A percentile compares a stretch with the other conserved stretches of the same genome.
Evolutionary conservation across 192 early-diverging fungal genomes (phyloP).

Genomic region (Allomyces macrogynus): DNA sequence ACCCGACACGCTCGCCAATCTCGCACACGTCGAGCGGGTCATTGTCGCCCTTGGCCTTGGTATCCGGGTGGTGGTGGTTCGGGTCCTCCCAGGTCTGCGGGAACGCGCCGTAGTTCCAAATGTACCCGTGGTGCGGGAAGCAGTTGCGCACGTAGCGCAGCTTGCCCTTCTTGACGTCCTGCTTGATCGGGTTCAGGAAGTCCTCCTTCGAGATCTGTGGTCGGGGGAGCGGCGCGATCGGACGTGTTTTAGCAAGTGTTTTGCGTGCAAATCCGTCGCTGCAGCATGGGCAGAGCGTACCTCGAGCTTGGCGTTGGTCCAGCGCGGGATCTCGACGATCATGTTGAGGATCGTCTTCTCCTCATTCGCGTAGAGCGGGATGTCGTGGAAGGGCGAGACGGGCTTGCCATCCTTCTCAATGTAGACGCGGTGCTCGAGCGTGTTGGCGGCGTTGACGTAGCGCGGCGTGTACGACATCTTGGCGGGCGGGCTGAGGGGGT

Average conservation of each 20-base stretch:
- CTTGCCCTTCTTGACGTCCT: conserved; percentile 98
- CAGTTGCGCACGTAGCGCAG: conserved; percentile 93
- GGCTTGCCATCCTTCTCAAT: conserved; percentile 68
- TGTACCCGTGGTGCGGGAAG: conserved; percentile 99
- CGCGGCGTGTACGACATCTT: conserved; percentile 60
- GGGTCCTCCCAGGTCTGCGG: conserved; percentile 99
- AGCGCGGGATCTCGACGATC: conserved; percentile 95
- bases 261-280: too few relatives aligned
- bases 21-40: conserved; percentile 96
- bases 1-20: conserved; percentile 87
- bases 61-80: conserved; percentile 67
- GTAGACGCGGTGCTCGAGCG: conserved; percentile 74
- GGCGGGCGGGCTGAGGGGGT: conserved; percentile 4
- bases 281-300: too few relatives aligned
- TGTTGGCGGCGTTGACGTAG: conserved; percentile 66
- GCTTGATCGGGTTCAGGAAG: conserved; percentile 93
- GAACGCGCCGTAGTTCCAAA: conserved; percentile 99
- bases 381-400: conserved; percentile 93
- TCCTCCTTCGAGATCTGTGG: conserved; percentile 81
- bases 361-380: conserved; percentile 80
- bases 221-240: not conserved
- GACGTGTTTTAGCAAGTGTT: not conserved
- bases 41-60: conserved; percentile 89
- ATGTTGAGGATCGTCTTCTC: conserved; percentile 89
- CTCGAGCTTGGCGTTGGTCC: conserved; percentile 98